A percentile compares a stretch with the other conserved stretches of the same genome.
phyloP scores from a whole-genome alignment of 2,329 filamentous ascomycete genomes.

The Penicillium rolfsii region DNA sequence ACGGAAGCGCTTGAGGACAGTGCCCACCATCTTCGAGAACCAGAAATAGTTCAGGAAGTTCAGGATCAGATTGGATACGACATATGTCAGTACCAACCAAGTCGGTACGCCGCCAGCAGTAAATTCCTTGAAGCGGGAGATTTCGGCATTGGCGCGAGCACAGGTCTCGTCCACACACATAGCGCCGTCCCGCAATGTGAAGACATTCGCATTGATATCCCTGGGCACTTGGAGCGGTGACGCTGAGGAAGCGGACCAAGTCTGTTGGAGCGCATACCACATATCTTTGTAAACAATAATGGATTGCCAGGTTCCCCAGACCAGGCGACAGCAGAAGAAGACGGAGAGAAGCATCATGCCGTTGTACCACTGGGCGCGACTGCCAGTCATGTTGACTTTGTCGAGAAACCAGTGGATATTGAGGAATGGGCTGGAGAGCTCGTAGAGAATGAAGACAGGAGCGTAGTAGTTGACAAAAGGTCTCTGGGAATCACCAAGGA shows the following conservation, averaged over 20 bases:
- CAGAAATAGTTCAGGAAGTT: slow-evolving; percentile 68
- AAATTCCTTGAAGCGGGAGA: slow-evolving; percentile 53
- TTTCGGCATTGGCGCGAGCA: slow-evolving; percentile 48
- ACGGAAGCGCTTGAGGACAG: slow-evolving; percentile 65
- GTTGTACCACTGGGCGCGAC: slow-evolving; percentile 64
- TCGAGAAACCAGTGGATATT: slow-evolving; percentile 74
- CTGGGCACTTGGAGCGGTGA: slow-evolving; percentile 34
- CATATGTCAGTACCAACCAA: slow-evolving; percentile 63
- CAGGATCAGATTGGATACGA: slow-evolving; percentile 62
- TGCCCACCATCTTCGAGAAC: slow-evolving; percentile 70
- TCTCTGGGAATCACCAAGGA: slow-evolving; percentile 49
- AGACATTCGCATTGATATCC: slow-evolving; percentile 40
- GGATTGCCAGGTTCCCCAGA: slow-evolving; percentile 66
- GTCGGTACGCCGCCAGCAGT: slow-evolving; percentile 52
- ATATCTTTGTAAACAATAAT: slow-evolving; percentile 63
- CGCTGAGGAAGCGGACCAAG: slow-evolving; percentile 39
- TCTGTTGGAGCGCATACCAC: slow-evolving; percentile 55
- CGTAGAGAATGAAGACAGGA: slow-evolving; percentile 68
- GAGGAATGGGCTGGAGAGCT: slow-evolving; percentile 67
- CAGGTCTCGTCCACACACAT: slow-evolving; percentile 46
- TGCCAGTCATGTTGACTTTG: slow-evolving; percentile 67
- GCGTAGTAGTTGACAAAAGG: slow-evolving; percentile 69
- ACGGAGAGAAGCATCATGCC: slow-evolving; percentile 61
- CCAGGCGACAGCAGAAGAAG: slow-evolving; percentile 64
- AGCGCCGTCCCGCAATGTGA: slow-evolving; percentile 38